A percentile compares a stretch with the other conserved stretches of the same genome.
These are phyloP conservation scores for Beauveria pseudobassiana DNA, from an alignment of 2,329 filamentous ascomycete genomes.

Conservation along the genomic window DNA sequence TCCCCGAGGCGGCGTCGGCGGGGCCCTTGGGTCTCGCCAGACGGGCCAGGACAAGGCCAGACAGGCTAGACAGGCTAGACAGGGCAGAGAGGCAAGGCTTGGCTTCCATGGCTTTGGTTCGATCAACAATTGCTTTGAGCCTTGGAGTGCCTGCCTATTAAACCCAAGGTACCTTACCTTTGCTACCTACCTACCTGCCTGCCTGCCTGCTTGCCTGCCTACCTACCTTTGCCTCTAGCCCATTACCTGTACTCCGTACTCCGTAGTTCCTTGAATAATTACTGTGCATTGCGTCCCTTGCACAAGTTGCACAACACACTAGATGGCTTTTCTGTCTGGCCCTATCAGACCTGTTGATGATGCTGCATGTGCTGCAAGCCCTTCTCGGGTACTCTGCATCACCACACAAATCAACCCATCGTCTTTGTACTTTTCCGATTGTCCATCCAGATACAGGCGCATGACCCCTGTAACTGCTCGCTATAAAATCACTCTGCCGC, in stretches of 20 bases:
- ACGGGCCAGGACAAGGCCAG: neutral
- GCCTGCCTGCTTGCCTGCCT: no score
- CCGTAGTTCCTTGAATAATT: no score
- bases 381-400: neutral
- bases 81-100: neutral
- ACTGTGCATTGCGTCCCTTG: no score
- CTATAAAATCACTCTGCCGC: slow-evolving; percentile 4
- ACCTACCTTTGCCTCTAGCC: no score
- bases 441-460: neutral
- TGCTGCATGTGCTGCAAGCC: neutral
- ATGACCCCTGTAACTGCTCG: neutral
- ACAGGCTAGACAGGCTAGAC: neutral
- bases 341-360: neutral
- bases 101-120: slow-evolving; percentile 2
- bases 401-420: neutral
- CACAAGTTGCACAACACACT: no score
- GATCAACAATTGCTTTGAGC: neutral
- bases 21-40: slow-evolving; percentile 4
- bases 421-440: neutral
- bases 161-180: no score
- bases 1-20: slow-evolving; percentile 29
- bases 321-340: neutral
- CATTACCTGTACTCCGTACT: no score
- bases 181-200: no score
- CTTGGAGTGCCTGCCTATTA: neutral